Evolutionary conservation across 352 stramenopile genomes (phyloP).

Genomic region (Thalassiosira exigua): DNA sequence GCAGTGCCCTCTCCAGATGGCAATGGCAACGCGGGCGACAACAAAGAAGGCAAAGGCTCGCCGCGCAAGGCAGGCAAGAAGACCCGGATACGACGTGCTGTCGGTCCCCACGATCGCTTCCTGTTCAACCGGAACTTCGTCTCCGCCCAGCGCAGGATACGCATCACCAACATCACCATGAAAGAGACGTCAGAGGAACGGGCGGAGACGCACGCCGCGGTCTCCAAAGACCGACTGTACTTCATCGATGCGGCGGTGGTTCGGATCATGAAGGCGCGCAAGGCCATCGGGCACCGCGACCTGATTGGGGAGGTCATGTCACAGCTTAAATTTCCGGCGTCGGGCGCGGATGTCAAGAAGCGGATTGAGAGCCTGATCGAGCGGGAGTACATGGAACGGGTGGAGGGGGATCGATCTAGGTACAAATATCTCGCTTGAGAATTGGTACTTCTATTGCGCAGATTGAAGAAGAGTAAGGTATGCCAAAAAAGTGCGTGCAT

Average conservation of each 20-base stretch:
- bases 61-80: constrained; percentile 79
- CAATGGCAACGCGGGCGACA: constrained; percentile 13
- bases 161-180: constrained; percentile 87
- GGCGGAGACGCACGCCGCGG: constrained; percentile 82
- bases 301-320: constrained; percentile 95
- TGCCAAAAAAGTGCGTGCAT: too few relatives aligned
- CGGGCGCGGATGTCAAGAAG: constrained; percentile 95
- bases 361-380: constrained; percentile 99
- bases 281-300: constrained; percentile 93
- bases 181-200: constrained; percentile 84
- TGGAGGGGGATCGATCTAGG: constrained; percentile 89
- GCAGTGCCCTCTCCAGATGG: constrained; percentile 22
- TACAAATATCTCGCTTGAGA: constrained; percentile 99
- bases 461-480: too few relatives aligned
- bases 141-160: constrained; percentile 89
- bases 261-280: constrained; percentile 99
- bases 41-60: too few relatives aligned
- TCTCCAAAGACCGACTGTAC: constrained; percentile 79
- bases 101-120: constrained; percentile 93
- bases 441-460: constrained; percentile 3
- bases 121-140: constrained; percentile 93
- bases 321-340: constrained; percentile 93
- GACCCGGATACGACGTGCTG: constrained; percentile 86
- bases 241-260: constrained; percentile 93
- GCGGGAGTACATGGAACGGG: constrained; percentile 97